These are phyloP conservation scores for Coemansia guatemalensis DNA, from an alignment of 192 early-diverging fungal species.

Conservation along the genomic window DNA sequence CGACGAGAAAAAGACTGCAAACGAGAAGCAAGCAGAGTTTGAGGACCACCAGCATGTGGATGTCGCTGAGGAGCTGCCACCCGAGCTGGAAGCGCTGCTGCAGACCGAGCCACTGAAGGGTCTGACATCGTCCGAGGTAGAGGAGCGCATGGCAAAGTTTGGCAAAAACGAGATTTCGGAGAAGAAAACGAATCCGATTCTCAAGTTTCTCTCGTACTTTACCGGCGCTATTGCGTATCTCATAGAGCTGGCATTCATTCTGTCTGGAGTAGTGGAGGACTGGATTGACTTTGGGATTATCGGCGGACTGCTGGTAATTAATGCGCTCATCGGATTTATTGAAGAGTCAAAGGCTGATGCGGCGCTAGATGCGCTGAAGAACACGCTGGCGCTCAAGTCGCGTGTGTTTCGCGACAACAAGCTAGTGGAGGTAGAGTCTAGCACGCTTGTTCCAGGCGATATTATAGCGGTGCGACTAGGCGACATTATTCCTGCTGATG, in stretches of 20 bases:
- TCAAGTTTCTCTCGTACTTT: conserved; percentile 88
- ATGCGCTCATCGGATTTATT: conserved; percentile 90
- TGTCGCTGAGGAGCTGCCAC: conserved; percentile 73
- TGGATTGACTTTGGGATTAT: conserved; percentile 87
- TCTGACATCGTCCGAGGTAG: conserved; percentile 72
- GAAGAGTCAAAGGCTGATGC: conserved; percentile 94
- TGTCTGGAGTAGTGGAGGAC: conserved; percentile 73
- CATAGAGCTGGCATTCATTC: conserved; percentile 85
- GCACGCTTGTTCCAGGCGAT: conserved; percentile 86
- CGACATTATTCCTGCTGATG: conserved; percentile 94
- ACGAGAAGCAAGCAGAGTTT: conserved; percentile 56
- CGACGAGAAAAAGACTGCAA: conserved; percentile 21
- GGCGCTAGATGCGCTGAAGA: conserved; percentile 91
- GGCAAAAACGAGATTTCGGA: conserved; percentile 84
- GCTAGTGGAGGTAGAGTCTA: conserved; percentile 71
- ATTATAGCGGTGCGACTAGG: conserved; percentile 88
- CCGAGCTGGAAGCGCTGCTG: conserved; percentile 79
- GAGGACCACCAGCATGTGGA: conserved; percentile 75
- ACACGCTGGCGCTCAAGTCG: conserved; percentile 88
- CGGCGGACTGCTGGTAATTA: conserved; percentile 73
- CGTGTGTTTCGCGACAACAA: conserved; percentile 77
- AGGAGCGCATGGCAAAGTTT: conserved; percentile 69
- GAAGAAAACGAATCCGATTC: conserved; percentile 76
- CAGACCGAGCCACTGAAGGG: conserved; percentile 79
- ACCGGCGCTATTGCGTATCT: conserved; percentile 87